Base-by-base conservation (phyloP, 2,329 filamentous ascomycete species). In the Penicillium sp. region DNA sequence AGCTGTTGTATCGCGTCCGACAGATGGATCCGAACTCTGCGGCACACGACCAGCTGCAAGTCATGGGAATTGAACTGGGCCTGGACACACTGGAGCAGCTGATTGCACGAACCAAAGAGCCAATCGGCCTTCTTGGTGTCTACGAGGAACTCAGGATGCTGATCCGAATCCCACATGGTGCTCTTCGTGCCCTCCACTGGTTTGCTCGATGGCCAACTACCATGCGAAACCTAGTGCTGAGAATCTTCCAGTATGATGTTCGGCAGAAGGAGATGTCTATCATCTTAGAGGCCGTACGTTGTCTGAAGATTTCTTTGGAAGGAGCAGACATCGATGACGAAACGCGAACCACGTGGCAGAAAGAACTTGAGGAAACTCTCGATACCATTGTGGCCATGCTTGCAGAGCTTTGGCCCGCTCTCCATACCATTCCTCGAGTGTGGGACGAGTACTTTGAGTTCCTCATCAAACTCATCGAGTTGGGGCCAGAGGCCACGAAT, bases 401-500 rank as follows among this genome's bases (percentile, higher is more conserved):
- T 54, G 78, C 81, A 33, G 75, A 81, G 24, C 75, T 91, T 3
- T 92, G 87, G 85, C 78, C 83, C 3, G 80, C 78, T n/a, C 87
- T 92, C 60, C 87, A 91, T 62, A 76, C 80, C 2, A 81, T 84
- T 50, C 79, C 87, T 30, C 85, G 88, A 60, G 85, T 90, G 3
- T 95, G 91, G 91, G 86, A 88, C 45, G 91, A 94, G 70, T 89
- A 89, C 61, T 94, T 94, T 72, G 84, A 85, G 13, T 83, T 90
- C n/a, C 81, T 93, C 64, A 72, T 85, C n/a, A 80, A 80, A n/a
- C 89, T 93, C 71, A 86, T 87, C 15, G 81, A 80, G 50, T 76
- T 91, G 58, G 89, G 90, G 0, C 76, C 80, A 3, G 74, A 81
- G 5, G 88, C 92, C 73, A 81, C 85, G 22, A 79, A 81, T 1